Conservation (phyloP, 805 yeast genomes). For the Lachancea kluyveri region DNA sequence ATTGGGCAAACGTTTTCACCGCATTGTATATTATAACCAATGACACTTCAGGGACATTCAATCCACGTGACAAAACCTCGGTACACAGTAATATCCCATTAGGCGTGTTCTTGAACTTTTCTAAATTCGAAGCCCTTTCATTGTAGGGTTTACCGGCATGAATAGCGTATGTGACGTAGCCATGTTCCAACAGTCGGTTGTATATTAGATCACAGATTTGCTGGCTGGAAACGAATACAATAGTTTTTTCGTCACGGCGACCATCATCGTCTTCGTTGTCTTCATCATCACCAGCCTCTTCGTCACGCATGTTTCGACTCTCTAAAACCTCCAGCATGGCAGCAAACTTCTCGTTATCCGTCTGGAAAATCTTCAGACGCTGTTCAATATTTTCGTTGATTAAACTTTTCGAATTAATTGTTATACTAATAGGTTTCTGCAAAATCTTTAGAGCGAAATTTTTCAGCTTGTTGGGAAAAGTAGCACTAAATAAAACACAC, state of each 20-base stretch:
- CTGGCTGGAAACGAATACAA: conserved; percentile 86
- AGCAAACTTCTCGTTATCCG: conserved; percentile 49
- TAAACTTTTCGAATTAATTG: conserved; percentile 72
- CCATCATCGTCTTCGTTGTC: no score
- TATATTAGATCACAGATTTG: conserved; percentile 72
- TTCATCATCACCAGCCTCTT: conserved; percentile 24
- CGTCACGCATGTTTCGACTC: conserved; percentile 17
- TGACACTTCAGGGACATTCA: conserved; percentile 82
- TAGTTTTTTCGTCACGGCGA: conserved; percentile 50
- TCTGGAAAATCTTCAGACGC: conserved; percentile 51
- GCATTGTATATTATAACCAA: conserved; percentile 78
- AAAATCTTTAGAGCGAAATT: conserved; percentile 62
- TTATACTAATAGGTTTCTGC: conserved; percentile 61
- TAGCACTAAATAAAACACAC: conserved; percentile 88
- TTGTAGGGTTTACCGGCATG: conserved; percentile 92
- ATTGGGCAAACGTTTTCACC: conserved; percentile 89
- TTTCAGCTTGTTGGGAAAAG: conserved; percentile 81
- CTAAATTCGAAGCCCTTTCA: conserved; percentile 71
- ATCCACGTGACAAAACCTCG: conserved; percentile 90
- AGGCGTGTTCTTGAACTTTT: conserved; percentile 58
- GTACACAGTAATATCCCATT: conserved; percentile 75
- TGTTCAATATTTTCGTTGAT: conserved; percentile 81
- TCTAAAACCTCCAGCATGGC: conserved; percentile 52
- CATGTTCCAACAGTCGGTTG: conserved; percentile 41
- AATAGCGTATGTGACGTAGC: conserved; percentile 54